These are phyloP conservation scores for Osmanthus fragrans DNA, from an alignment of 257 asterid genomes.

Conservation along the genomic window DNA sequence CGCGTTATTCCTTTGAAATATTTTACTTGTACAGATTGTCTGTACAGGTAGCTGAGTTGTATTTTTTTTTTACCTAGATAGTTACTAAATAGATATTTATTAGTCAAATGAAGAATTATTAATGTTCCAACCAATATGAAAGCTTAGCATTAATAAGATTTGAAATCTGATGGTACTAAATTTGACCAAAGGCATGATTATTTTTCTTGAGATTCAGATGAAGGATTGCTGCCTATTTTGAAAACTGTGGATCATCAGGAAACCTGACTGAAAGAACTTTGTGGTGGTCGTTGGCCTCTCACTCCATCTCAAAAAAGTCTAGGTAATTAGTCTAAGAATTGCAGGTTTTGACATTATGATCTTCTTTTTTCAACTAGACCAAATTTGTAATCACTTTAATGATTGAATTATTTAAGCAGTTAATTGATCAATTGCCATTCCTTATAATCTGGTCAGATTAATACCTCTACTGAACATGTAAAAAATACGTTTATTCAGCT, in stretches of 20 bases:
- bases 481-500: too few species aligned
- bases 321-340: conserved; percentile 18
- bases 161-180: conserved; percentile 21
- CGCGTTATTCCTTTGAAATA: too few species aligned
- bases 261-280: too few species aligned
- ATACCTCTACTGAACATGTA: too few species aligned
- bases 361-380: conserved; percentile 21
- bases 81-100: too few species aligned
- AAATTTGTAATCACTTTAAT: conserved; percentile 8
- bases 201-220: conserved; percentile 23
- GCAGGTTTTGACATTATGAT: conserved; percentile 29
- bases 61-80: too few species aligned
- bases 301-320: conserved; percentile 9
- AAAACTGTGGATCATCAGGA: conserved; percentile 24
- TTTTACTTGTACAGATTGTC: too few species aligned
- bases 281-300: too few species aligned
- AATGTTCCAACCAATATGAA: conserved; percentile 15
- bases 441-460: not conserved
- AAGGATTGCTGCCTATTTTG: conserved; percentile 28
- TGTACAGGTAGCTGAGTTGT: too few species aligned
- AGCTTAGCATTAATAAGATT: conserved; percentile 4
- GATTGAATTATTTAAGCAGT: conserved; percentile 1
- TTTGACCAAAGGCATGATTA: conserved; percentile 12
- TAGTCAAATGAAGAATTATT: too few species aligned
- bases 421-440: conserved; percentile 15